phyloP scores from a whole-genome alignment of 768 basidiomycete species.

The Suillus paluster region DNA sequence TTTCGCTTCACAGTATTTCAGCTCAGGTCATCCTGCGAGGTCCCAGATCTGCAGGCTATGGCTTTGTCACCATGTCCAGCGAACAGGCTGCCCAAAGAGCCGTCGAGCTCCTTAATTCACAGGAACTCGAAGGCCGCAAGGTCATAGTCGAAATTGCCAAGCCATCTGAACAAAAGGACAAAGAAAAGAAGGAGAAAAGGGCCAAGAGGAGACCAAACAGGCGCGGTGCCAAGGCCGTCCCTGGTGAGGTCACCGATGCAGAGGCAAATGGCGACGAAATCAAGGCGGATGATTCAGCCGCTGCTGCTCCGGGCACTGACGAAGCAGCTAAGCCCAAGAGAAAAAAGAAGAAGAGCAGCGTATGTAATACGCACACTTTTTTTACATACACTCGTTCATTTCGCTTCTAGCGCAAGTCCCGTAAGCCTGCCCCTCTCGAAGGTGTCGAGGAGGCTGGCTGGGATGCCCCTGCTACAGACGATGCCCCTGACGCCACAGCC shows the following conservation, averaged over 20 bases:
- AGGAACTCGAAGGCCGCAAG: constrained; percentile 86
- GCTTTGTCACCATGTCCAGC: constrained; percentile 85
- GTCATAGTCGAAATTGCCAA: constrained; percentile 94
- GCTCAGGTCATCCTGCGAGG: constrained; percentile 89
- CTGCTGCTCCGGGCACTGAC: constrained; percentile 51
- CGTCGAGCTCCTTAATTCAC: constrained; percentile 83
- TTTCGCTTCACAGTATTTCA: constrained; percentile 57
- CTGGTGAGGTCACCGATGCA: constrained; percentile 88
- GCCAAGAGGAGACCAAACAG: constrained; percentile 82
- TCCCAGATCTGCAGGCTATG: constrained; percentile 87
- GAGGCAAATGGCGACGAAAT: constrained; percentile 85
- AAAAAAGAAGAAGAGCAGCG: constrained; percentile 76
- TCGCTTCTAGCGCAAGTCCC: constrained; percentile 57
- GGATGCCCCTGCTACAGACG: constrained; percentile 41
- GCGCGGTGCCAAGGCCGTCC: constrained; percentile 84
- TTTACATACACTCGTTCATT: constrained; percentile 8
- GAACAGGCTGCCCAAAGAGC: constrained; percentile 86
- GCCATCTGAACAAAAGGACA: constrained; percentile 85
- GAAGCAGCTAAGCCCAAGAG: constrained; percentile 73
- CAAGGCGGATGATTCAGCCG: constrained; percentile 56
- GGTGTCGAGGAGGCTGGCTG: constrained; percentile 35
- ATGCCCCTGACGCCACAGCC: constrained; percentile 38
- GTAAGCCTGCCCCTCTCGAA: constrained; percentile 41
- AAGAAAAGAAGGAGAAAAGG: constrained; percentile 76
- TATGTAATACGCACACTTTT: constrained; percentile 32